Evolutionary conservation across 768 basidiomycete genomes (phyloP).

Genomic region (Mycena crocata): DNA sequence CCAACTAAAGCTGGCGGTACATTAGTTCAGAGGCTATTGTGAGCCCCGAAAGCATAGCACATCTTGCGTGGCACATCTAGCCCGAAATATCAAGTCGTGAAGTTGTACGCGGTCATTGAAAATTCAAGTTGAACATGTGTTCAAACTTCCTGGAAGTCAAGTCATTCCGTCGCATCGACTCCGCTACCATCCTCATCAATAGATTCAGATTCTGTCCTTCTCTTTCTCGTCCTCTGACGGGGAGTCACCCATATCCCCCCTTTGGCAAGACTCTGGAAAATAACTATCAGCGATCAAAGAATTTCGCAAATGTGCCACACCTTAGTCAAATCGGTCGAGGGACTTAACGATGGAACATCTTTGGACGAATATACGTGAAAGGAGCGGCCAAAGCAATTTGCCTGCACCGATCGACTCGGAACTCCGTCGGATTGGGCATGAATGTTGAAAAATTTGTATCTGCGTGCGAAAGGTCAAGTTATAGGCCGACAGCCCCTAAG

Average conservation of each 20-base stretch:
- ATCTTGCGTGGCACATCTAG: too few species aligned
- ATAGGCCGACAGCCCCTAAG: background rate
- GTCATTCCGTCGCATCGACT: too few species aligned
- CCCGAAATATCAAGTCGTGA: too few species aligned
- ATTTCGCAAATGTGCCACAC: background rate
- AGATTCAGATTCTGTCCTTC: background rate
- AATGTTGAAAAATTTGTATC: conserved; percentile 2
- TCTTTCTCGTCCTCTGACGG: background rate
- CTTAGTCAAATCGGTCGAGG: conserved; percentile 1
- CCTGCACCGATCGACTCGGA: background rate
- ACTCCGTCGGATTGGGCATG: background rate
- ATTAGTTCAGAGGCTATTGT: too few species aligned
- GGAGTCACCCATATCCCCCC: background rate
- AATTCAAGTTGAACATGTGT: too few species aligned
- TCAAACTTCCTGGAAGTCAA: too few species aligned
- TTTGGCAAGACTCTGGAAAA: background rate
- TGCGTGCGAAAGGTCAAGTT: background rate
- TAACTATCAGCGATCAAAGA: background rate
- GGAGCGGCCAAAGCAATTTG: background rate
- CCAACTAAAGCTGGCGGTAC: too few species aligned
- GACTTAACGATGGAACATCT: background rate
- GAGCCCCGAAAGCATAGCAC: too few species aligned
- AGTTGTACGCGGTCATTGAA: too few species aligned
- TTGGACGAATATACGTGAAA: conserved; percentile 1
- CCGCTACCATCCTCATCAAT: too few species aligned